Evolutionary conservation across 2,329 filamentous ascomycete genomes (phyloP).

Genomic region (Berkeleyomyces basicola): DNA sequence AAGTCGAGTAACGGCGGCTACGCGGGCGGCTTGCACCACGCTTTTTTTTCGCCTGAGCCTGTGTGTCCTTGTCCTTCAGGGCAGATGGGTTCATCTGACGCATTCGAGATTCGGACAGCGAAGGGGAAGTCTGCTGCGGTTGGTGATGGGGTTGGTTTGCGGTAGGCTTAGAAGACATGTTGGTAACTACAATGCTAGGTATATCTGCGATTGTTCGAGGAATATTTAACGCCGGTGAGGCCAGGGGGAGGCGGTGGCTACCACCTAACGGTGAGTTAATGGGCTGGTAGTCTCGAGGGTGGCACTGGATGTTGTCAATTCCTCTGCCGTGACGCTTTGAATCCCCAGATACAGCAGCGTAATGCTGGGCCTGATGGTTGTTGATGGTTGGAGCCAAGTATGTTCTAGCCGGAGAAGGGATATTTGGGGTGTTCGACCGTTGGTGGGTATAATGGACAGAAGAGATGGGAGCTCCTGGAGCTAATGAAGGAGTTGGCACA

Average conservation of each 20-base stretch:
- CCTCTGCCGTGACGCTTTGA: background rate
- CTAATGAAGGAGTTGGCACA: background rate
- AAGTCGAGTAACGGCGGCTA: background rate
- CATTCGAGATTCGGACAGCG: background rate
- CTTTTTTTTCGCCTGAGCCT: background rate
- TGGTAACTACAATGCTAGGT: background rate
- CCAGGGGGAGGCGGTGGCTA: background rate
- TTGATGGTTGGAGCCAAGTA: background rate
- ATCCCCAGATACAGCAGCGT: background rate
- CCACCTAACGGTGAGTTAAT: background rate
- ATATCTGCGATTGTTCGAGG: background rate
- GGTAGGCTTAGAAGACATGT: background rate
- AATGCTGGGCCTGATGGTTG: background rate
- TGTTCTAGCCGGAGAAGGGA: background rate
- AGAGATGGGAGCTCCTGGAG: background rate
- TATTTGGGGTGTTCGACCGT: background rate
- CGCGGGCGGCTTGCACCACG: background rate
- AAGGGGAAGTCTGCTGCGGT: background rate
- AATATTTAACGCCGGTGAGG: background rate
- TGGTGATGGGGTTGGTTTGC: background rate
- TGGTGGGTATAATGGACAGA: background rate
- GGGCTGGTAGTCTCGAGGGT: background rate
- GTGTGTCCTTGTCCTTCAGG: background rate
- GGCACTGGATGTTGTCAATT: background rate
- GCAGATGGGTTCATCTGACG: background rate